Evolutionary conservation across 164 flowering plant species (phyloP).

Genomic region (Amborella trichopoda): DNA sequence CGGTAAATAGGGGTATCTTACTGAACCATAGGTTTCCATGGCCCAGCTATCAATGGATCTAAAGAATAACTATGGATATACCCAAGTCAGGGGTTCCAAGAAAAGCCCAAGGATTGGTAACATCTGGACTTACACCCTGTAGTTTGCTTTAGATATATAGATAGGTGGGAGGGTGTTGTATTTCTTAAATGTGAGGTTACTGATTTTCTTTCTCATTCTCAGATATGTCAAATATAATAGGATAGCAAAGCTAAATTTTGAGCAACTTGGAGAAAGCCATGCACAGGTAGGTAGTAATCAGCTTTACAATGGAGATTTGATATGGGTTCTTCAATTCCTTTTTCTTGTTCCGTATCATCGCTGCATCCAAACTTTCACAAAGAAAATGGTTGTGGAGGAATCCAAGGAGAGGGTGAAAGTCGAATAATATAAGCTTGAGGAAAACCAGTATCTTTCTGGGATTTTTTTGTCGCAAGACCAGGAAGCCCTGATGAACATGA

Average conservation of each 20-base stretch:
- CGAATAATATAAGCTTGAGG: conserved; percentile 8
- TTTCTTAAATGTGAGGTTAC: too few relatives aligned
- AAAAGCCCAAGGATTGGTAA: conserved; percentile 43
- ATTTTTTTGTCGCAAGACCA: conserved; percentile 2
- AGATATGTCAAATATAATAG: conserved; percentile 42
- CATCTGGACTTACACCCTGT: too few relatives aligned
- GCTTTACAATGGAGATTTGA: too few relatives aligned
- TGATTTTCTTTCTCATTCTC: too few relatives aligned
- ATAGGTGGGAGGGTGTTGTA: too few relatives aligned
- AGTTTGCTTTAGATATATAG: too few relatives aligned
- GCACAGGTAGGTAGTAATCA: too few relatives aligned
- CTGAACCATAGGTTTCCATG: conserved; percentile 27
- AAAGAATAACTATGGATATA: conserved; percentile 34
- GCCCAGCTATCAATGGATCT: conserved; percentile 48
- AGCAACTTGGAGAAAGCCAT: too few relatives aligned
- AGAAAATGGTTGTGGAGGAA: conserved; percentile 6
- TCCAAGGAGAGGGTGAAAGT: conserved; percentile 3
- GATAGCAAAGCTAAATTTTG: conserved; percentile 40
- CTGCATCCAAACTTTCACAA: too few relatives aligned
- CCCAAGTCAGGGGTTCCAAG: conserved; percentile 25
- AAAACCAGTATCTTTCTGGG: conserved; percentile 6
- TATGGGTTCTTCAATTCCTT: too few relatives aligned
- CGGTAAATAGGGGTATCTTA: conserved; percentile 34
- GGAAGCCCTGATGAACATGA: conserved; percentile 18
- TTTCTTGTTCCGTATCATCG: too few relatives aligned